These are phyloP conservation scores for Phytophthora ohioensis DNA, from an alignment of 352 stramenopile genomes.

Conservation along the genomic window DNA sequence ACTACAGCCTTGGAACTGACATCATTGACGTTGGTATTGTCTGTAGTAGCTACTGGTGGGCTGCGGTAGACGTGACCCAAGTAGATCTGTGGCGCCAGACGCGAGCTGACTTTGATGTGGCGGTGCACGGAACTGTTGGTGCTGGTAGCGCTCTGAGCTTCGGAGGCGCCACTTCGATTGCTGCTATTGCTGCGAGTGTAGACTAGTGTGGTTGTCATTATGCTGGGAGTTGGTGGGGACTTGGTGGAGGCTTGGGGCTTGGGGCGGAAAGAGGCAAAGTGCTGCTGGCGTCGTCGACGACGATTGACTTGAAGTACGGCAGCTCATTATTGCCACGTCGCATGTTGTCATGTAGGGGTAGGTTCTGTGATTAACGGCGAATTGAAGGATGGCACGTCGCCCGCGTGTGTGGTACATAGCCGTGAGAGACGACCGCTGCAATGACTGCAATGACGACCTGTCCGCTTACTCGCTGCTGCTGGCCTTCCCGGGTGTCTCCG, in stretches of 20 bases:
- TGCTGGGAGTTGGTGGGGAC: neutral
- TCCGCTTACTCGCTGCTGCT: too few species aligned
- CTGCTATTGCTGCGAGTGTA: slow-evolving; percentile 7
- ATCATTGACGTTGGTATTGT: too few species aligned
- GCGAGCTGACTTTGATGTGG: slow-evolving; percentile 41
- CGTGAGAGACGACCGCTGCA: neutral
- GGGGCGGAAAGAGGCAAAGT: slow-evolving; percentile 8
- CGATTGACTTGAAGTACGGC: slow-evolving; percentile 23
- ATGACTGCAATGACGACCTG: neutral
- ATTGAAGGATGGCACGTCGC: slow-evolving; percentile 16
- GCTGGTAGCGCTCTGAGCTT: neutral
- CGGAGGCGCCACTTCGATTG: neutral
- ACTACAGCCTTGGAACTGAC: slow-evolving; percentile 21
- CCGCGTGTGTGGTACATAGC: neutral
- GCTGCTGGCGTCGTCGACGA: neutral
- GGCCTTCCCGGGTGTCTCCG: too few species aligned
- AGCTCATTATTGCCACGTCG: slow-evolving; percentile 30
- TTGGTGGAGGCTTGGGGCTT: too few species aligned
- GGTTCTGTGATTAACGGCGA: neutral
- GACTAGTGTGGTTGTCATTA: slow-evolving; percentile 34
- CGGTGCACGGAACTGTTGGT: neutral
- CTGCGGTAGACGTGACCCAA: slow-evolving; percentile 32
- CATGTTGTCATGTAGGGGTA: slow-evolving; percentile 32
- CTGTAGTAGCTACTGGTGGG: neutral
- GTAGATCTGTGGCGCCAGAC: slow-evolving; percentile 44